Evolutionary conservation across 768 basidiomycete species (phyloP).

Genomic region (Termitomyces titanicus): DNA sequence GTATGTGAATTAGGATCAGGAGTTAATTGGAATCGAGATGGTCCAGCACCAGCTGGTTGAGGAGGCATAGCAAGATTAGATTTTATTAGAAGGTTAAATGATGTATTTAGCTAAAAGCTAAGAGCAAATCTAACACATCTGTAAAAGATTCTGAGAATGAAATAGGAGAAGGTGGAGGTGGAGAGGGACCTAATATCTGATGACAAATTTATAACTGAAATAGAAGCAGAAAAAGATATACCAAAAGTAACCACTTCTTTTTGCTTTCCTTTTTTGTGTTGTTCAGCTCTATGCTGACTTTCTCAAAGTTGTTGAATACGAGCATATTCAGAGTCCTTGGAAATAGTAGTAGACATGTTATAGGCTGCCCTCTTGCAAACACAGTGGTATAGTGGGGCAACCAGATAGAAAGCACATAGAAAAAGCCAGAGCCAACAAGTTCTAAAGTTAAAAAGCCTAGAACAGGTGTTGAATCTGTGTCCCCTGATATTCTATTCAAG

Average conservation of each 20-base stretch:
- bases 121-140: too few species aligned
- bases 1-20: background rate
- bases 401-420: background rate
- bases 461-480: conserved; percentile 10
- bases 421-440: background rate
- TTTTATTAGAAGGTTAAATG: background rate
- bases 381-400: background rate
- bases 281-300: too few species aligned
- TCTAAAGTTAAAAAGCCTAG: background rate
- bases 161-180: background rate
- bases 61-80: background rate
- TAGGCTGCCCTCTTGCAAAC: background rate
- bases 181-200: background rate
- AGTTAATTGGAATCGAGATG: background rate
- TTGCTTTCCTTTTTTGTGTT: too few species aligned
- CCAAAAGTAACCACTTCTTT: too few species aligned
- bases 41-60: background rate
- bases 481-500: background rate
- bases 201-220: background rate
- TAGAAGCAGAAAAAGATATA: too few species aligned
- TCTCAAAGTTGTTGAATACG: too few species aligned
- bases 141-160: background rate
- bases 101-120: background rate
- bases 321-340: background rate
- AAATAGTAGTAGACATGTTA: background rate